A percentile compares a stretch with the other conserved stretches of the same genome.
These are phyloP conservation scores for Aspergillus proliferans DNA, from an alignment of 2,329 filamentous ascomycete genomes.

Conservation along the genomic window DNA sequence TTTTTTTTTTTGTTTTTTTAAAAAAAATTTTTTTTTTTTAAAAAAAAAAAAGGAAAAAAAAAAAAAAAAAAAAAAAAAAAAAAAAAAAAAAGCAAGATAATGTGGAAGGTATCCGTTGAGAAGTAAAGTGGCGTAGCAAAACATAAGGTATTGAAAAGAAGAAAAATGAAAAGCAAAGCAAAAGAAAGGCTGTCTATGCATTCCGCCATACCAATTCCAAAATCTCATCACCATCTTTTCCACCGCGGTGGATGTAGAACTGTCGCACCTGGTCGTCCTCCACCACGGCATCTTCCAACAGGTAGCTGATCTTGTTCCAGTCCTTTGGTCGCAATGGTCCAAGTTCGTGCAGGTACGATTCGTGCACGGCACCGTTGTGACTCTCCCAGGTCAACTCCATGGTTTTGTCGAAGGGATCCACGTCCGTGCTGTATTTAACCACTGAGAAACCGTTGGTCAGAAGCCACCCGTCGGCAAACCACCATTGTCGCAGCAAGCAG, in stretches of 20 bases:
- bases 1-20: too few relatives aligned
- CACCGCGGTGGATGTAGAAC: conserved; percentile 47
- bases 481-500: conserved; percentile 54
- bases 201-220: conserved; percentile 34
- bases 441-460: conserved; percentile 57
- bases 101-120: neutral
- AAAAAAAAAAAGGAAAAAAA: neutral
- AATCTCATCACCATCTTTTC: conserved; percentile 34
- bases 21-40: too few relatives aligned
- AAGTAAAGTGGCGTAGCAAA: conserved; percentile 1
- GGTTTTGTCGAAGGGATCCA: conserved; percentile 41
- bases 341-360: conserved; percentile 48
- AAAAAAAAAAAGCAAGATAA: too few relatives aligned
- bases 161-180: neutral
- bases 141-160: neutral
- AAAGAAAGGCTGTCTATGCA: neutral
- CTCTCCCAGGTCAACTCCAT: conserved; percentile 52
- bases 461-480: conserved; percentile 42
- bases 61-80: too few relatives aligned
- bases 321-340: conserved; percentile 45
- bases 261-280: conserved; percentile 47
- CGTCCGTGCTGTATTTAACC: conserved; percentile 41
- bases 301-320: conserved; percentile 48
- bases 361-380: conserved; percentile 35
- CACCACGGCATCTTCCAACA: conserved; percentile 41